Base-by-base conservation (phyloP, 257 asterid genomes). In the Schizonepeta tenuifolia region DNA sequence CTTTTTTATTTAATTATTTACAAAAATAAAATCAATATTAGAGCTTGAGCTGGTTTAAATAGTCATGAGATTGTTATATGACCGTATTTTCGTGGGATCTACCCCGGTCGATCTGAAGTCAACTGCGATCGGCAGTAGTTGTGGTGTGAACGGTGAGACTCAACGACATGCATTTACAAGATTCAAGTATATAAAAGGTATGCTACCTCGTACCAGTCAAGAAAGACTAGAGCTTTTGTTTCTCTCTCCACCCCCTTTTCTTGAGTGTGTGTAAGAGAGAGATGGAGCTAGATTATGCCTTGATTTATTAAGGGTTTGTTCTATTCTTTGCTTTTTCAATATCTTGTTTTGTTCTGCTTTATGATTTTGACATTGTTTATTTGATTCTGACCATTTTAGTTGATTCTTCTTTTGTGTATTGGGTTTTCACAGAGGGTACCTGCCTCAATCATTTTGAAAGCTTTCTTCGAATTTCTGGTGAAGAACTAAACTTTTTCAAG, bases 401-500 rank as follows among this genome's bases (percentile, higher is more conserved):
- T 26, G 66, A 62, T 38, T 58, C 1, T n/a, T 17, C 60, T 54
- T 22, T 3, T 21, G 14, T 14, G 31, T 18, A 6, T 6, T 51
- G 54, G 54, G 54, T 0, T 47, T 47, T n/a, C 21, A n/a, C 5
- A 15, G 24, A 50, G 56, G 7, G 56, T 50, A n/a, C 10, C 22
- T 56, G 40, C 13, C 11, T 28, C 69, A 9, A 31, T 0, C 49
- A 75, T 69, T 12, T 44, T 44, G 80, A 55, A 9, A 55, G 50
- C 67, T 63, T 54, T 11, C 77, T 64, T 26, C 20, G 64, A 56
- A 56, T 77, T 55, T 22, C 26, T 35, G 77, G 81, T 71, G 71
- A 46, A 36, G 3, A 47, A 3, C 24, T 63, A 2, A n/a, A 20
- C 51, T 10, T 69, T 28, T 31, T 31, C 14, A 3, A 6, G 4